phyloP scores from a whole-genome alignment of 352 stramenopile genomes.

The Chrysophaeum taylorii region DNA sequence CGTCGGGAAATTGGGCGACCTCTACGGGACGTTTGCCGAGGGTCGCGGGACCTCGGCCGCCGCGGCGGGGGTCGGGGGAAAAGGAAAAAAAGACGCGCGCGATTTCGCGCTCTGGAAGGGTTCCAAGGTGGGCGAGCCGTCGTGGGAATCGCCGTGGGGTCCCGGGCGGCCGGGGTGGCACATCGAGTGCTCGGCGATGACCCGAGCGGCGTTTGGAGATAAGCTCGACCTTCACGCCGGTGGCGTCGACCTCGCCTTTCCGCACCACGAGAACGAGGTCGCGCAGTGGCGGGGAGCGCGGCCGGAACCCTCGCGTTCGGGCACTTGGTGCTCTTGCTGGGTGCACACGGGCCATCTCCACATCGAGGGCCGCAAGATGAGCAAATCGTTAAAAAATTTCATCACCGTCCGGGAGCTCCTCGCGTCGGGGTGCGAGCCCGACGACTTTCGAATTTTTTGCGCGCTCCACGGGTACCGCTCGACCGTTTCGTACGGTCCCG shows the following conservation, averaged over 20 bases:
- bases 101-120: slow-evolving; percentile 97
- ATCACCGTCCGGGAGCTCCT: slow-evolving; percentile 87
- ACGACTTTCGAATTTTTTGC: slow-evolving; percentile 74
- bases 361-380: slow-evolving; percentile 97
- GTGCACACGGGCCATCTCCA: slow-evolving; percentile 91
- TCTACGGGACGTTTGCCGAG: slow-evolving; percentile 19
- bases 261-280: slow-evolving; percentile 97
- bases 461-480: slow-evolving; percentile 69
- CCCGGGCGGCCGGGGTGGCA: slow-evolving; percentile 72
- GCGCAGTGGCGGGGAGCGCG: slow-evolving; percentile 73
- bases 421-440: too few relatives aligned
- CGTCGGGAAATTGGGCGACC: slow-evolving; percentile 55
- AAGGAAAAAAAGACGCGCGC: slow-evolving; percentile 75
- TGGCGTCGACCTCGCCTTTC: slow-evolving; percentile 87
- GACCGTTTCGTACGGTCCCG: too few relatives aligned
- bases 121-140: slow-evolving; percentile 72
- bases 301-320: slow-evolving; percentile 10
- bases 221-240: slow-evolving; percentile 55
- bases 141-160: slow-evolving; percentile 86
- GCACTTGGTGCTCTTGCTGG: slow-evolving; percentile 50
- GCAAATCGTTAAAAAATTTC: slow-evolving; percentile 97
- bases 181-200: slow-evolving; percentile 97
- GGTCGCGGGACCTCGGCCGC: slow-evolving; percentile 4
- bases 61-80: slow-evolving; percentile 49
- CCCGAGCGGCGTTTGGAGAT: slow-evolving; percentile 59